These are phyloP conservation scores for Xylaria palmicola DNA, from an alignment of 495 filamentous ascomycete species.

Conservation along the genomic window DNA sequence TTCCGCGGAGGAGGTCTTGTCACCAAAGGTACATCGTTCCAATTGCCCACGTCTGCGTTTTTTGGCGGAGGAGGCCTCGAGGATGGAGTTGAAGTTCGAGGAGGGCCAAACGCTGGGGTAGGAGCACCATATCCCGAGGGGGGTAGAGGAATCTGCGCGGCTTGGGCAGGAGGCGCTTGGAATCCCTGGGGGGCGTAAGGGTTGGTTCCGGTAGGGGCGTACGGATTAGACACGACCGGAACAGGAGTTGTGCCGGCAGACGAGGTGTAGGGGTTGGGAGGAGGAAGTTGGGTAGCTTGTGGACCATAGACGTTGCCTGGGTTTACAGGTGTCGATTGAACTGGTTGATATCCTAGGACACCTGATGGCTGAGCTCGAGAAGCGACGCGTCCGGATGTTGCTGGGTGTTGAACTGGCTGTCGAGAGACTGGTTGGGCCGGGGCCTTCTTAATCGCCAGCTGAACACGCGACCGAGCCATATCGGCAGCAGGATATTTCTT, in stretches of 20 bases:
- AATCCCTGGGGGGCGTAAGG: constrained; percentile 39
- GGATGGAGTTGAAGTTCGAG: constrained; percentile 57
- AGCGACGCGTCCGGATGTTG: constrained; percentile 22
- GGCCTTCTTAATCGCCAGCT: constrained; percentile 75
- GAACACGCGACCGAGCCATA: constrained; percentile 80
- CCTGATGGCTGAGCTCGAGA: constrained; percentile 34
- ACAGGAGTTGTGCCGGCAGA: constrained; percentile 34
- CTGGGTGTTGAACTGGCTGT: constrained; percentile 27
- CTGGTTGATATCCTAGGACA: constrained; percentile 39
- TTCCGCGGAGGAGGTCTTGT: constrained; percentile 69
- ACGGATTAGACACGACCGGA: constrained; percentile 19
- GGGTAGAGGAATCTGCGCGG: constrained; percentile 27
- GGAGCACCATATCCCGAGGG: constrained; percentile 37
- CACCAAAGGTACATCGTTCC: constrained; percentile 95
- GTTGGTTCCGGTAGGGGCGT: constrained; percentile 29
- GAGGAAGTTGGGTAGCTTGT: constrained; percentile 38
- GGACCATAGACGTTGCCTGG: constrained; percentile 28
- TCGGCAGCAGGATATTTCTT: constrained; percentile 84
- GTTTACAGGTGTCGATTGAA: constrained; percentile 35
- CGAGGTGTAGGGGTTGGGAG: constrained; percentile 64
- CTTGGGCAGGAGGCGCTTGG: constrained; percentile 26
- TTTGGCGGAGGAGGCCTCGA: constrained; percentile 64
- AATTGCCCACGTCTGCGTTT: constrained; percentile 68
- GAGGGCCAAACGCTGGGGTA: constrained; percentile 36
- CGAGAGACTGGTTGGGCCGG: constrained; percentile 33